Evolutionary conservation across 371 early-diverging fungal species (phyloP), one percentile per base, ranked within the genome.

Genomic region (Rhizopus arrhizus): DNA sequence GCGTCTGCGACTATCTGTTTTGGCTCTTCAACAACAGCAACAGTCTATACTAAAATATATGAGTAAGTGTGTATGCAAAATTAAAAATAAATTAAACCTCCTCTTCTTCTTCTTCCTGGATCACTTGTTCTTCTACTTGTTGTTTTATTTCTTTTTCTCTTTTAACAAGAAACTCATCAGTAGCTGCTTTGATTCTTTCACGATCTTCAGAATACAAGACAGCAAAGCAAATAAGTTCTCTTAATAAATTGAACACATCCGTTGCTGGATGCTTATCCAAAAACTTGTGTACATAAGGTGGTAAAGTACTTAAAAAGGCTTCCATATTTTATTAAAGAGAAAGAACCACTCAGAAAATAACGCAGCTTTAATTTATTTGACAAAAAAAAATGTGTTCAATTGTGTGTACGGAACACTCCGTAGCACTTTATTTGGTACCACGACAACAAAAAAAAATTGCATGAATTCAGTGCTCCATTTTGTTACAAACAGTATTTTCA

Each of bases 161-260:
- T 62, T 73, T 56, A 58, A n/a, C 55, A 43, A 41, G 65, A 13
- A 78, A 57, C 22, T 72, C 68, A 8, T 53, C 51, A 10, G 74
- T 63, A 11, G 65, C 48, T 15, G 58, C 22, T 7, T 55, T 48
- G 22, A 80, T 68, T 35, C 66, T 59, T 51, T 71, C 70, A 33
- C 80, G 75, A 61, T 80, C 77, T 49, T 77, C 73, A 5, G 76
- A 69, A 59, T 81, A 81, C 7, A 81, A 57, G 0, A 81, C 81
- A 22, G 77, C 81, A 53, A 81, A 81, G 52, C 78, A 78, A 22
- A 81, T 65, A 16, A 81, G 64, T 45, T 81, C 81, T 47, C 64
- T 63, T 16, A 81, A 65, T 4, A 77, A 48, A 48, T 75, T 70
- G 46, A 81, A 81, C 1, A 69, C 69, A 33, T 81, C 81, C 10